These are phyloP conservation scores for Vitis cinerea DNA, from an alignment of 164 flowering plant species.

Conservation along the genomic window DNA sequence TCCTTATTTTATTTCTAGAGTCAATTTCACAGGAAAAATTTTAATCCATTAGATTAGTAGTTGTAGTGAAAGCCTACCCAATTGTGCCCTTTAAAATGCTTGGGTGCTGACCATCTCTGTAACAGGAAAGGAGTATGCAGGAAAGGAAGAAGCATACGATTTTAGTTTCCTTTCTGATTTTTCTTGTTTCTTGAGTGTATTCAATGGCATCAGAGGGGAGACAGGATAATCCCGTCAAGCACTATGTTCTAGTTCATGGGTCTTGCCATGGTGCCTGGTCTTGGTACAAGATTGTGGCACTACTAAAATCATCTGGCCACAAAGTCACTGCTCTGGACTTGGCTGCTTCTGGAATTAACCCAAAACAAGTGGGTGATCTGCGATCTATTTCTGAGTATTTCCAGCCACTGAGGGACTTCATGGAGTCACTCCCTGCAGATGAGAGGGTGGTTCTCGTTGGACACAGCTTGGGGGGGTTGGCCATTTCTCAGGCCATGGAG, in stretches of 20 bases:
- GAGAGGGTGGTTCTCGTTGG: constrained; percentile 32
- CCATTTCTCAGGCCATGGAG: constrained; percentile 29
- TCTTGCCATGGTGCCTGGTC: constrained; percentile 37
- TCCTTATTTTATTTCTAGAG: too few species aligned
- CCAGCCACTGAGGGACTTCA: constrained; percentile 21
- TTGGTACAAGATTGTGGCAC: constrained; percentile 24
- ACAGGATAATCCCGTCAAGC: constrained; percentile 12
- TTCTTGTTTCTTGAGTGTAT: background rate
- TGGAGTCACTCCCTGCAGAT: constrained; percentile 9
- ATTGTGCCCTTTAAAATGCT: too few species aligned
- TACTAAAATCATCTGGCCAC: constrained; percentile 28
- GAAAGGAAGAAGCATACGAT: too few species aligned
- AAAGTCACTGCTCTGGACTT: constrained; percentile 31
- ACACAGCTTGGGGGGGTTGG: constrained; percentile 28
- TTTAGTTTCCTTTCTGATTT: background rate
- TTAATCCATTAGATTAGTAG: too few species aligned
- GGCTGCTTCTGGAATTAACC: constrained; percentile 31
- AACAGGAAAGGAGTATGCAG: too few species aligned
- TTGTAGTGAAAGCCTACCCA: too few species aligned
- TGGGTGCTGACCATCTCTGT: too few species aligned
- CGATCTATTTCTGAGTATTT: constrained; percentile 16
- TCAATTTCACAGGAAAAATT: too few species aligned
- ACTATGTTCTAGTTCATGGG: constrained; percentile 30
- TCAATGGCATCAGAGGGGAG: background rate
- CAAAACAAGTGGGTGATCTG: constrained; percentile 3